Percentiles rank a stretch among this genome's conserved stretches.
Evolutionary conservation across 2,329 filamentous ascomycete genomes (phyloP).

Genomic region (Fusarium tanahbumbuense): DNA sequence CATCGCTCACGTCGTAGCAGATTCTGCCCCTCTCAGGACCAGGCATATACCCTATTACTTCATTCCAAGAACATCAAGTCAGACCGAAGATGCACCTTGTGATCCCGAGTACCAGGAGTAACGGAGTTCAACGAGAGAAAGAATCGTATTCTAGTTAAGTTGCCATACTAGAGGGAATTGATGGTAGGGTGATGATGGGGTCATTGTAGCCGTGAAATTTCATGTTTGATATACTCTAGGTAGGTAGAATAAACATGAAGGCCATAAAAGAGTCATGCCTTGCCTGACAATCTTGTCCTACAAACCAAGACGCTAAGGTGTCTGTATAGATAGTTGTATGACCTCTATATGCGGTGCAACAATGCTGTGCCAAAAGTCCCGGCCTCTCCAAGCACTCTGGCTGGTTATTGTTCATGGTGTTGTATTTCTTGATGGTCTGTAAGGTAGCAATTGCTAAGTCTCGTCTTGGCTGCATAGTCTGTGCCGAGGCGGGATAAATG

Average conservation of each 20-base stretch:
- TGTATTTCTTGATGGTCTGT: not conserved
- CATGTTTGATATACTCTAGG: not conserved
- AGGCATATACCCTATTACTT: not conserved
- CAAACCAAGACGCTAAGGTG: not conserved
- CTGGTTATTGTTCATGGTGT: not conserved
- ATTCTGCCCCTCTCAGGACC: not conserved
- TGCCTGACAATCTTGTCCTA: not conserved
- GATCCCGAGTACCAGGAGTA: slow-evolving; percentile 8
- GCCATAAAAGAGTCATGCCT: not conserved
- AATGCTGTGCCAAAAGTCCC: not conserved
- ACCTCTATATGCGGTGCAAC: not conserved
- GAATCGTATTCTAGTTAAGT: not conserved
- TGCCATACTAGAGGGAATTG: not conserved
- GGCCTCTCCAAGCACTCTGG: not conserved
- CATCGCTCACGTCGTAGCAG: not conserved
- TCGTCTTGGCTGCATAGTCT: not conserved
- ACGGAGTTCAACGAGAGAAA: not conserved
- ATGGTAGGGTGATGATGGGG: not conserved
- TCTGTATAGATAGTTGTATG: not conserved
- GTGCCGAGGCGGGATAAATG: slow-evolving; percentile 29
- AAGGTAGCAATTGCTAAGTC: not conserved
- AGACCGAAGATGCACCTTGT: slow-evolving; percentile 21
- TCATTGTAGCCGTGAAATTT: not conserved
- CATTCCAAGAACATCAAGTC: not conserved
- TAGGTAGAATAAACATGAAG: not conserved